Percentiles rank a stretch among this genome's conserved stretches.
phyloP scores from a whole-genome alignment of 306 rosid genomes.

The Medicago ruthenica region DNA sequence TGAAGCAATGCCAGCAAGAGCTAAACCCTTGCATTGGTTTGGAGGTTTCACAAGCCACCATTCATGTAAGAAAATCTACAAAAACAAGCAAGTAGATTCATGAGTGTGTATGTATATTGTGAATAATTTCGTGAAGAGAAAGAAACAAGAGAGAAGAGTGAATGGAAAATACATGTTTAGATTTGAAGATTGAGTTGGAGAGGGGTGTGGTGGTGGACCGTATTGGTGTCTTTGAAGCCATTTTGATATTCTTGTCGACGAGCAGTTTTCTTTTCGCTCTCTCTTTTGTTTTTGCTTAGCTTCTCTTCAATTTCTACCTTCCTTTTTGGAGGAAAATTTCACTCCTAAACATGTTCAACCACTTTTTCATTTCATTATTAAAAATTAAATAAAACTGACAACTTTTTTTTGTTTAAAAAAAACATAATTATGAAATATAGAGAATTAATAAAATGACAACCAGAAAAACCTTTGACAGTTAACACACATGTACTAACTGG shows the following conservation, averaged over 20 bases:
- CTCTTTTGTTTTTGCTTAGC: no score
- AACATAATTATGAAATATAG: no score
- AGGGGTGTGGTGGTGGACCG: not conserved
- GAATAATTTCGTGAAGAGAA: not conserved
- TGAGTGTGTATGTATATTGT: not conserved
- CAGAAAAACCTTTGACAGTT: no score
- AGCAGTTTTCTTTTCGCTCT: not conserved
- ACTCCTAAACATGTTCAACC: not conserved
- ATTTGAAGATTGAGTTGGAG: conserved; percentile 7
- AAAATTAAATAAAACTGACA: no score
- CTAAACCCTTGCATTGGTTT: conserved; percentile 41
- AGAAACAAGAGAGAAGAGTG: not conserved
- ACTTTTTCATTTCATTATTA: no score
- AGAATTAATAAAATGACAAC: no score
- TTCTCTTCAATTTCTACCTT: no score
- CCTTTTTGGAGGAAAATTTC: not conserved
- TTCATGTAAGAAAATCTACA: conserved; percentile 44
- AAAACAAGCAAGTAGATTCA: not conserved
- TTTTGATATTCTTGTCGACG: not conserved
- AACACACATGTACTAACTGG: no score
- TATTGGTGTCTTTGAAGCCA: conserved; percentile 1
- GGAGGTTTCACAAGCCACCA: conserved; percentile 55
- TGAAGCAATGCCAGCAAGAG: conserved; percentile 49
- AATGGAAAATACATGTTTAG: conserved; percentile 15
- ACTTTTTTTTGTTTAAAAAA: no score